A percentile compares a stretch with the other conserved stretches of the same genome.
These are phyloP conservation scores for Thielaviopsis euricoi DNA, from an alignment of 2,329 filamentous ascomycete species.

Conservation along the genomic window DNA sequence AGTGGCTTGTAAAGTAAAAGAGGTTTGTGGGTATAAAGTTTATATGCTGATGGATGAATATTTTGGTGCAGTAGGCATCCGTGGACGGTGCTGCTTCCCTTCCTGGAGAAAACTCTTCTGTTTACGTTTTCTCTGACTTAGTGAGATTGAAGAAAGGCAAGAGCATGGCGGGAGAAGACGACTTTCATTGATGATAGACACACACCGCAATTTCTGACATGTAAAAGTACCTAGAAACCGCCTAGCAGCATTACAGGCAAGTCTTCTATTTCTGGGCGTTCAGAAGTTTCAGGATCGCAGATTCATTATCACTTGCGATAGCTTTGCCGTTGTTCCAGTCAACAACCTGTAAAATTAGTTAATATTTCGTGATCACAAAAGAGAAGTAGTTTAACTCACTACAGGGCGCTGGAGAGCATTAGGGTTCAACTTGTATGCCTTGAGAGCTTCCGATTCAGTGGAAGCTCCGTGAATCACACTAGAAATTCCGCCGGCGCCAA, in stretches of 20 bases:
- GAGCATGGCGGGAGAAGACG: too few relatives aligned
- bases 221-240: neutral
- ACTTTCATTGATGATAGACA: too few relatives aligned
- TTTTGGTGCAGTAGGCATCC: too few relatives aligned
- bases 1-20: too few relatives aligned
- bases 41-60: too few relatives aligned
- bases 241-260: neutral
- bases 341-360: conserved; percentile 36
- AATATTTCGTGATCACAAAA: conserved; percentile 14
- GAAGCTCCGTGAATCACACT: conserved; percentile 57
- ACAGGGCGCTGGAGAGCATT: conserved; percentile 60
- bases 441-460: conserved; percentile 61
- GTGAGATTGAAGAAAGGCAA: too few relatives aligned
- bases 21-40: too few relatives aligned
- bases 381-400: conserved; percentile 32
- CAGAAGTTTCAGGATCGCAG: conserved; percentile 73
- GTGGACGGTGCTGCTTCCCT: too few relatives aligned
- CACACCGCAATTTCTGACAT: neutral
- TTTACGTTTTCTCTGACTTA: too few relatives aligned
- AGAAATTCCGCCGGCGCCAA: conserved; percentile 44
- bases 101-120: too few relatives aligned
- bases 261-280: conserved; percentile 26
- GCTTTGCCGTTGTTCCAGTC: conserved; percentile 90
- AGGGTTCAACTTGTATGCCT: conserved; percentile 54
- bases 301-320: conserved; percentile 62